Base-by-base conservation (phyloP, 495 filamentous ascomycete species). In the Neurospora cerealis region DNA sequence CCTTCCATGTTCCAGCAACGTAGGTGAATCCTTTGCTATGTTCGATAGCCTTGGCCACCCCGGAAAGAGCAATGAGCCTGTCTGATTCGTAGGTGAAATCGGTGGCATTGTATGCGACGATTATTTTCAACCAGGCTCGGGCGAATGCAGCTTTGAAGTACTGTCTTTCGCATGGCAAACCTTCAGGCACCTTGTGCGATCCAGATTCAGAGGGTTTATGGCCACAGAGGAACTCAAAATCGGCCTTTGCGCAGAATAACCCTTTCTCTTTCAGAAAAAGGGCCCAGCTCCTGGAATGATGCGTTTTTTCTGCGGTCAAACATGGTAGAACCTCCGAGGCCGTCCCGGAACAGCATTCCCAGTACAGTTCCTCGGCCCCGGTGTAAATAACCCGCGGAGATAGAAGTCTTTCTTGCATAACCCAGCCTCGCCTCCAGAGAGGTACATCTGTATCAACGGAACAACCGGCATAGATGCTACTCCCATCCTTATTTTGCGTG, bases 31-130 rank as follows among this genome's bases (percentile, higher is more conserved):
- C 60, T 19, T 28, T 71, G n/a, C 41, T 19, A 7, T 62, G 46
- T 44, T 70, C 41, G 42, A 78, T 75, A 19, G 72, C 72, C 17
- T 42, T 48, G 0, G 76, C 77, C n/a, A 79, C 62, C 4, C 76
- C 76, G 28, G 76, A 69, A 17, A 79, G 70, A 17, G 77, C 77
- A 5, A 77, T 77, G 36, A 75, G 74, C 10, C 73, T 69, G 38
- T 79, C 77, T 11, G 42, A 74, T 41, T 75, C 76, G 37, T 74
- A 73, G 13, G 77, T 76, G 1, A 79, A 69, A 5, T 66, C 44
- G 11, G 32, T n/a, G n/a, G n/a, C n/a, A n/a, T n/a, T n/a, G n/a
- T n/a, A n/a, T n/a, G n/a, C n/a, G n/a, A n/a, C n/a, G n/a, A n/a
- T n/a, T n/a, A 74, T 19, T 4, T 1, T 3, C 0, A 17, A 1